Conservation (phyloP, 2,329 filamentous ascomycete genomes). For the Lecanoromycetidae sp. region DNA sequence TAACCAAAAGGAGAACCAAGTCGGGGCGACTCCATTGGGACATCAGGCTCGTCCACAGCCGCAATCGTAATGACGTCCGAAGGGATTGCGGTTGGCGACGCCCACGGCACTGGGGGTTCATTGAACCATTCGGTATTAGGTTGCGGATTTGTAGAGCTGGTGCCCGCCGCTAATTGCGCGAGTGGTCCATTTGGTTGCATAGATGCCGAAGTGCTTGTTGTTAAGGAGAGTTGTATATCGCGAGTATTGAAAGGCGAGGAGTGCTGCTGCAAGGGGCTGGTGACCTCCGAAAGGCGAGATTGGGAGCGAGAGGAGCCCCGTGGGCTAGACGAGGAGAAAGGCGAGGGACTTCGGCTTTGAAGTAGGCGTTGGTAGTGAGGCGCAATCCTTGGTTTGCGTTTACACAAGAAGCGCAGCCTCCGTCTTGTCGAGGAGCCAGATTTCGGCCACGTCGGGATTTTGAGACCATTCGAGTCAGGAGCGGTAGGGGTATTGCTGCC, state of each 20-base stretch:
- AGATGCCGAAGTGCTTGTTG: conserved; percentile 38
- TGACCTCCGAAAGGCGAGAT: conserved; percentile 11
- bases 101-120: conserved; percentile 21
- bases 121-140: conserved; percentile 27
- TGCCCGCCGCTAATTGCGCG: conserved; percentile 31
- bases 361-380: conserved; percentile 54
- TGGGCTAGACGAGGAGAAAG: conserved; percentile 23
- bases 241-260: conserved; percentile 33
- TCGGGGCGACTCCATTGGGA: conserved; percentile 25
- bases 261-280: conserved; percentile 4
- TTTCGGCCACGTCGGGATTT: conserved; percentile 40
- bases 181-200: conserved; percentile 40
- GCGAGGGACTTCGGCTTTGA: conserved; percentile 46
- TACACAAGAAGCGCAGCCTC: conserved; percentile 47
- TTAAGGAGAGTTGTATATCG: conserved; percentile 40
- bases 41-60: conserved; percentile 2
- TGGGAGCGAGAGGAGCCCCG: conserved; percentile 10
- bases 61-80: conserved; percentile 12
- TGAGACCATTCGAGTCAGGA: conserved; percentile 24
- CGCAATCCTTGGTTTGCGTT: conserved; percentile 48
- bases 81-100: conserved; percentile 16
- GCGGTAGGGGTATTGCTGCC: conserved; percentile 39
- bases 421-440: conserved; percentile 47
- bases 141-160: neutral
- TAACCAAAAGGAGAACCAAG: conserved; percentile 39